phyloP scores from a whole-genome alignment of 345 rosid genomes.

The Linum usitatissimum region DNA sequence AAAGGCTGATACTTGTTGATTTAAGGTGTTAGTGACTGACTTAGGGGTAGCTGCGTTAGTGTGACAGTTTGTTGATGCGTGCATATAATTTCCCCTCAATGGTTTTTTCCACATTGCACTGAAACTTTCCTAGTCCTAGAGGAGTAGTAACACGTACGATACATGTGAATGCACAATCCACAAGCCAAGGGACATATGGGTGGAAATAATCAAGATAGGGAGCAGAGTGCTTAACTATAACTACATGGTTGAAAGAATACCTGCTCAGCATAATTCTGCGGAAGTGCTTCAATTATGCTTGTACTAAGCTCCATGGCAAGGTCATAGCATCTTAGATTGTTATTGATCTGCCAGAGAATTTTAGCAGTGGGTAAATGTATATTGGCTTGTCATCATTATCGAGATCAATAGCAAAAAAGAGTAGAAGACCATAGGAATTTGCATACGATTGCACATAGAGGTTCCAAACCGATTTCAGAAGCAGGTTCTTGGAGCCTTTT shows the following conservation, averaged over 20 bases:
- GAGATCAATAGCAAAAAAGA: background rate
- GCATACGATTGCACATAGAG: slow-evolving; percentile 88
- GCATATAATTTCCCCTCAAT: background rate
- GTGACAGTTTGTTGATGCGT: background rate
- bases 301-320: slow-evolving; percentile 94
- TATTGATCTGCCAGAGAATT: slow-evolving; percentile 54
- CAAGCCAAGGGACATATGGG: background rate
- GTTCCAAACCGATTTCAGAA: slow-evolving; percentile 89
- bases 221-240: background rate
- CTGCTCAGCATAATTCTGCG: slow-evolving; percentile 95
- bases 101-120: background rate
- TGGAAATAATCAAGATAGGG: background rate
- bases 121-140: background rate
- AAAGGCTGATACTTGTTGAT: background rate
- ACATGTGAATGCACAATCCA: background rate
- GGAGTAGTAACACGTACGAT: background rate
- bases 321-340: slow-evolving; percentile 95
- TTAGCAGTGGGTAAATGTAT: slow-evolving; percentile 6
- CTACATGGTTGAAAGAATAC: slow-evolving; percentile 17
- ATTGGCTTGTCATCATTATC: slow-evolving; percentile 9
- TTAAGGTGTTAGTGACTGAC: background rate
- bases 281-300: slow-evolving; percentile 89
- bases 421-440: background rate
- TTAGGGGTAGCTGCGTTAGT: background rate
- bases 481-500: slow-evolving; percentile 81